Base-by-base conservation (phyloP, 139 green algal species). In the Ettlia oleoabundans region DNA sequence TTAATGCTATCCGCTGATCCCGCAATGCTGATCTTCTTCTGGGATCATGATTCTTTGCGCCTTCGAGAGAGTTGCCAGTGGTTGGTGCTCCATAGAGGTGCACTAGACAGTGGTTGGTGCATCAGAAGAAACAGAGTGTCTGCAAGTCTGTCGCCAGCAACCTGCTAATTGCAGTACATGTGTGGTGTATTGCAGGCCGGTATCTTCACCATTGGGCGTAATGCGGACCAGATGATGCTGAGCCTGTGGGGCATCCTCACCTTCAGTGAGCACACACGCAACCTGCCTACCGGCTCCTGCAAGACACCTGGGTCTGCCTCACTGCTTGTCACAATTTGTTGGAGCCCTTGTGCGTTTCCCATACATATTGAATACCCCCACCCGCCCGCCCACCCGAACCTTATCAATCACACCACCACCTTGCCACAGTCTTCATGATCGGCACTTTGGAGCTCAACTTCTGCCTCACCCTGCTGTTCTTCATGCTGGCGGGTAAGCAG, bases 201-300 rank as follows among this genome's bases (percentile, higher is more conserved):
- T 28, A 35, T 66, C 32, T 71, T 71, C 58, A 26, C 38, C 3
- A 19, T 71, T 4, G 37, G 38, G 5, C 37, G 22, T 22, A 69
- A 82, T 26, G 71, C 47, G 2, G 66, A 72, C 65, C 64, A 89
- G 78, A 58, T 92, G 87, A 76, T 89, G 64, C 65, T 85, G 62
- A 73, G 51, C 53, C 85, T 94, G 35, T 95, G 90, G 90, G 88
- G 88, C 28, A 75, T 92, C 41, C 76, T 95, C 37, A 94, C 92
- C 1, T 80, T 85, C 69, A 85, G 77, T 82, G 43, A 82, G 77
- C 21, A 4, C 4, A 32, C 33, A 9, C 3, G 64, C 47, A n/a
- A n/a, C 47, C 33, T 68, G 72, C 70, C 10, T 19, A 42, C 41
- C 42, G 62, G 41, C 69, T 42, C 52, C 38, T 35, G 21, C 15